Conservation (phyloP, 2,329 filamentous ascomycete species). For the Pseudopyrenochaeta lycopersici region DNA sequence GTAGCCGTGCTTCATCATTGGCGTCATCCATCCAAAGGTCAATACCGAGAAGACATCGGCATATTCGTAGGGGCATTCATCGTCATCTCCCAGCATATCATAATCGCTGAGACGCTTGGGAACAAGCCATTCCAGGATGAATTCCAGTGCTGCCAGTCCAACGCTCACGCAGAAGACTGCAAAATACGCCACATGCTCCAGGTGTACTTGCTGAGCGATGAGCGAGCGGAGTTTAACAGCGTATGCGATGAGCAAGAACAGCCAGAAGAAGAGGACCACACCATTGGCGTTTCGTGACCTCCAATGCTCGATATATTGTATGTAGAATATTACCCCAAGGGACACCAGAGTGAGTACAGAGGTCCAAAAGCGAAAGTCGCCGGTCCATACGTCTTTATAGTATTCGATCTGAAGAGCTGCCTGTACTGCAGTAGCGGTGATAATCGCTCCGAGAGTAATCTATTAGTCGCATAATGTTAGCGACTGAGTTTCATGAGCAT, state of each 20-base stretch:
- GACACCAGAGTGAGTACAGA: conserved; percentile 76
- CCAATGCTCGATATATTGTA: conserved; percentile 88
- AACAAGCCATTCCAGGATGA: conserved; percentile 84
- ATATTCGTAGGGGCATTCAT: conserved; percentile 84
- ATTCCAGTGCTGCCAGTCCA: conserved; percentile 74
- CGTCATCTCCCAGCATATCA: conserved; percentile 71
- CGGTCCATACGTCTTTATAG: conserved; percentile 74
- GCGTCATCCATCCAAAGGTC: conserved; percentile 98
- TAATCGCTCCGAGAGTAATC: conserved; percentile 72
- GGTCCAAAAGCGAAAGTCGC: conserved; percentile 88
- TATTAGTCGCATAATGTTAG: conserved; percentile 41
- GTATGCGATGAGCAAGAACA: conserved; percentile 81
- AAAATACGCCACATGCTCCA: conserved; percentile 76
- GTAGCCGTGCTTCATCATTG: conserved; percentile 95
- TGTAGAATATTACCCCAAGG: conserved; percentile 75
- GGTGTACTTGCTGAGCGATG: conserved; percentile 77
- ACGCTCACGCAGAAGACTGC: conserved; percentile 76
- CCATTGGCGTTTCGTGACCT: conserved; percentile 86
- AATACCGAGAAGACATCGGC: conserved; percentile 92
- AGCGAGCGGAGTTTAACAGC: conserved; percentile 87
- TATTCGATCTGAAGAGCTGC: conserved; percentile 77
- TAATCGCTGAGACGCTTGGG: conserved; percentile 79
- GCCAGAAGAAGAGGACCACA: conserved; percentile 91
- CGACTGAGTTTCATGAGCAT: background rate
- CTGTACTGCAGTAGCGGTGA: conserved; percentile 75